phyloP scores from a whole-genome alignment of 228 moss, liverwort and hornwort species.

The Sphagnum magellanicum region DNA sequence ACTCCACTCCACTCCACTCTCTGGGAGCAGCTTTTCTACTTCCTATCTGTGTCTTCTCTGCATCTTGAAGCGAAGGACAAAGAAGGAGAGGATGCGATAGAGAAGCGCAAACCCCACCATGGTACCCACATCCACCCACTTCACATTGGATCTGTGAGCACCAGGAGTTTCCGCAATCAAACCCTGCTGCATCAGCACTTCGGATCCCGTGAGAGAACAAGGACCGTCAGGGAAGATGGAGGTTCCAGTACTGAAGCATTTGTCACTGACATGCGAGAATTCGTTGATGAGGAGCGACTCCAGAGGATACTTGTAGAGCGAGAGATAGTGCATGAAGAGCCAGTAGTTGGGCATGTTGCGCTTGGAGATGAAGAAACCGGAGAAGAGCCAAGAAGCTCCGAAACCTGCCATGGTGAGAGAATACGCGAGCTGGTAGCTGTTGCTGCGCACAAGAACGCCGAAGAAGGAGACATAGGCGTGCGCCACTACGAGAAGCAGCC shows the following conservation, averaged over 20 bases:
- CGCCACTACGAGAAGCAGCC: conserved; percentile 13
- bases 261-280: conserved; percentile 3
- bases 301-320: conserved; percentile 13
- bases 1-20: too few species aligned
- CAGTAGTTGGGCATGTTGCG: conserved; percentile 6
- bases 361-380: conserved; percentile 23
- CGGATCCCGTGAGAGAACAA: conserved; percentile 3
- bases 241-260: conserved; percentile 1
- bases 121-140: conserved; percentile 9
- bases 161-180: background rate
- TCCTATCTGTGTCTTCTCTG: conserved; percentile 1
- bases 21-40: background rate
- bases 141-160: background rate
- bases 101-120: conserved; percentile 10
- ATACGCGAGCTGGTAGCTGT: conserved; percentile 19
- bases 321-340: conserved; percentile 14
- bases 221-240: background rate
- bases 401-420: conserved; percentile 9
- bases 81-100: conserved; percentile 6
- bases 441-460: conserved; percentile 12
- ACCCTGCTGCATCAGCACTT: conserved; percentile 3
- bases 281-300: conserved; percentile 14
- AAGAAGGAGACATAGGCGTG: conserved; percentile 20
- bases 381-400: conserved; percentile 30
- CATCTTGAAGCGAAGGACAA: conserved; percentile 8